Evolutionary conservation across 169 alveolate genomes (phyloP), one percentile per base, ranked within the genome.

Genomic region (Cryptosporidium canis): DNA sequence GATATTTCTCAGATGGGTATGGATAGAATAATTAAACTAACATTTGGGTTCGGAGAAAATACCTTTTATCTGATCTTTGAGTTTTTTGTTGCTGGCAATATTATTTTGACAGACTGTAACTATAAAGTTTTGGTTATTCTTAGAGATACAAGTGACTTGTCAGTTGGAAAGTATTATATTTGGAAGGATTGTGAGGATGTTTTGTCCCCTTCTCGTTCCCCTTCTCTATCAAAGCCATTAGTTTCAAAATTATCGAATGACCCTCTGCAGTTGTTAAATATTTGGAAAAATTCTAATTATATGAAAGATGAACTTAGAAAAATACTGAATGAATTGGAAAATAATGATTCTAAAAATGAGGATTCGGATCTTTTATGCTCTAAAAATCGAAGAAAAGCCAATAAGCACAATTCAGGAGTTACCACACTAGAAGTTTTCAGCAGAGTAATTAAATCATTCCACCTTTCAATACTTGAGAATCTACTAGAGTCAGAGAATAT

Each of bases 31-130:
- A 93, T 96, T 44, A 98, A 95, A 64, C 90, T 96, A 31, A 93
- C 96, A 48, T 96, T 97, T 85, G 97, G 98, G 61, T 92, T 94
- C 66, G 99, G 96, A 21, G 99, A 96, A 55, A 92, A 94, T 63
- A 95, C 95, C 1, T 92, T 91, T 64, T 98, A 97, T 90, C 72
- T 97, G n/a, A 92, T 97, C 43, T 92, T 97, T 1, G 98, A 97
- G 87, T 93, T 97, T 55, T 97, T 95, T 83, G 95, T 97, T 45
- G 93, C 96, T 48, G 99, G 99, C 55, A 97, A 97, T 90, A 91
- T 97, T 27, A 93, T 95, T 61, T 90, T 97, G 53, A 96, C 98
- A n/a, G 98, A 97, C 83, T 82, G 87, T 58, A 94, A 96, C 43
- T 96, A 94, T 77, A 92, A 92, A 63, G 95, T 97, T 24, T 58